Evolutionary conservation across 2,329 filamentous ascomycete species (phyloP), one percentile per base, ranked within the genome.

Genomic region (Aspergillus ustus): DNA sequence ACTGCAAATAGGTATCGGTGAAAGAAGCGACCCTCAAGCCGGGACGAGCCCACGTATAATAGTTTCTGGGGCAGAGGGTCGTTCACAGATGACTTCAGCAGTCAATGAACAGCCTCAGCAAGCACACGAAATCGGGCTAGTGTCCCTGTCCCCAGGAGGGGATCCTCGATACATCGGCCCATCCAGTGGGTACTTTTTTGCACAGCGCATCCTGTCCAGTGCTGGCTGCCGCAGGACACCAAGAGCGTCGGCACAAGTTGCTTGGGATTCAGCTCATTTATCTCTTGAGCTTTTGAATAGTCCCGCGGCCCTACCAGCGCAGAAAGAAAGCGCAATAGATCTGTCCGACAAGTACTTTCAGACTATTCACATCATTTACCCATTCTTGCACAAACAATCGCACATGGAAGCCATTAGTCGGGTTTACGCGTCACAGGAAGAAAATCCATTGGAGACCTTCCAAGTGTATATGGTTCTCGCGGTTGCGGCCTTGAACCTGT

Each of bases 381-480:
- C 84, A 0, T 78, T 85, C 25, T 64, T 85, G 0, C 83, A 85
- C 59, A 72, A 76, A 15, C 78, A 76, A 0, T 77, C 78, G 0
- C 82, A 83, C 45, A 67, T 78, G 44, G 64, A 68, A 8, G 66
- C 69, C 2, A 66, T 80, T 17, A 64, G 78, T 1, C 67, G 72
- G 11, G 70, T 80, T 1, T 82, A 82, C 49, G 63, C 66, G 0
- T 61, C 49, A 4, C 62, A 70, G 2, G 69, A 71, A 0, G 58
- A 65, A 3, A 62, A 67, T n/a, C 72, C 79, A 0, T 67, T 74
- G 0, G 72, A 70, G 2, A 67, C 69, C 0, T 85, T 85, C 46
- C 83, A 85, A 56, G 75, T 82, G 1, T 82, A 79, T 49, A 85
- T 85, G 83, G 82, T 86, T 0, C 63, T 86, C 2, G 83, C 83